Evolutionary conservation across 1,139 yeast species (phyloP).

Genomic region (Nakaseomyces nivariensis): DNA sequence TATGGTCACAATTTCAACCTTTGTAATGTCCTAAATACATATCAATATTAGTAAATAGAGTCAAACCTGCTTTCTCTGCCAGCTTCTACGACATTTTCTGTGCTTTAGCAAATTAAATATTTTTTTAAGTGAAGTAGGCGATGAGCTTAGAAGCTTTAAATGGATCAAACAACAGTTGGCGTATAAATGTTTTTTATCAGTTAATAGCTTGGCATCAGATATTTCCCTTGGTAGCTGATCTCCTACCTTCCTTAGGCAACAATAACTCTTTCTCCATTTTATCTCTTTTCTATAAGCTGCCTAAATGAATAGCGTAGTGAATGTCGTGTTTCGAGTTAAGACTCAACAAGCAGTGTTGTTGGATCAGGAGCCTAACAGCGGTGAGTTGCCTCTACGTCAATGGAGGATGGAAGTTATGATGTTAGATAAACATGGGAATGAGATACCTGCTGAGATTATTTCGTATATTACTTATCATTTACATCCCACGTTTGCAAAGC

Average conservation of each 20-base stretch:
- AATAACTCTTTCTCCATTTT: too few relatives aligned
- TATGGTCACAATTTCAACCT: background rate
- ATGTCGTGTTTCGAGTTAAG: constrained; percentile 71
- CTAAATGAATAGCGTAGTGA: background rate
- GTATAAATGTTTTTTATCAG: too few relatives aligned
- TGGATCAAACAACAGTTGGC: too few relatives aligned
- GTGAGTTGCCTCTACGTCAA: constrained; percentile 82
- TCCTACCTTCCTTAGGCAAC: too few relatives aligned
- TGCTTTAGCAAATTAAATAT: too few relatives aligned
- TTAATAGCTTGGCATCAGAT: too few relatives aligned
- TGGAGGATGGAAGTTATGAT: constrained; percentile 73
- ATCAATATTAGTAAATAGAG: background rate
- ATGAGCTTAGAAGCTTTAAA: too few relatives aligned
- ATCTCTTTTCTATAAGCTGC: too few relatives aligned
- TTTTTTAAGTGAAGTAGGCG: too few relatives aligned
- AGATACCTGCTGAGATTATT: constrained; percentile 70
- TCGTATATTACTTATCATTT: constrained; percentile 81
- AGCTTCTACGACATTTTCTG: background rate
- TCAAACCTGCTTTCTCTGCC: background rate
- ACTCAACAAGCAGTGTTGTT: constrained; percentile 74
- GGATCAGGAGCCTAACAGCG: constrained; percentile 47
- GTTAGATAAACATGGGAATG: constrained; percentile 70
- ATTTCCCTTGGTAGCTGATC: too few relatives aligned
- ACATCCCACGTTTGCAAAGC: constrained; percentile 89
- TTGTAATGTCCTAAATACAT: background rate